These are phyloP conservation scores for Metschnikowia chrysomelidarum DNA, from an alignment of 805 yeast genomes.

Conservation along the genomic window DNA sequence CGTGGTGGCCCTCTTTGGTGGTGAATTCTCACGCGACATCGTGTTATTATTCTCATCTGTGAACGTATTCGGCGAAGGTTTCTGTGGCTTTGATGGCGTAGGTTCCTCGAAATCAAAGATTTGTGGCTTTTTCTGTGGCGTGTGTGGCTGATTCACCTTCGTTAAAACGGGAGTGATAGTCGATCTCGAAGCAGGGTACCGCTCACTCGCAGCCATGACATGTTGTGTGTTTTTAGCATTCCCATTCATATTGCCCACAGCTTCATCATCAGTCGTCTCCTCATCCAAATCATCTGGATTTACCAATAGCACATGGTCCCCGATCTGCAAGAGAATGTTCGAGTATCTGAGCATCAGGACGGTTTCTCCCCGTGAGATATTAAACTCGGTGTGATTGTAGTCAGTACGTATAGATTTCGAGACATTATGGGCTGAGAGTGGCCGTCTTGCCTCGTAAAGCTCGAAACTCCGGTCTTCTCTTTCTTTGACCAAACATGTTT, in stretches of 20 bases:
- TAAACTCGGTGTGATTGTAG: constrained; percentile 48
- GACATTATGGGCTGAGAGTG: constrained; percentile 20
- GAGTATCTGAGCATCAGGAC: constrained; percentile 61
- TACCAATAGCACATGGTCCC: constrained; percentile 58
- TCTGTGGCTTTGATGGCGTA: constrained; percentile 10
- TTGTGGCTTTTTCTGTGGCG: constrained; percentile 7
- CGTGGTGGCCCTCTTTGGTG: constrained; percentile 15
- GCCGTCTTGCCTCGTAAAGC: constrained; percentile 24
- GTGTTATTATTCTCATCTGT: constrained; percentile 10
- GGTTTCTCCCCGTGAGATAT: constrained; percentile 60
- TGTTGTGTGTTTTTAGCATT: background rate
- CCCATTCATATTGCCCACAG: constrained; percentile 7
- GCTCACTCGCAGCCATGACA: background rate
- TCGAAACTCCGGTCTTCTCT: constrained; percentile 17
- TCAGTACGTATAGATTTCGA: constrained; percentile 43
- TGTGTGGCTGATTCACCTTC: background rate
- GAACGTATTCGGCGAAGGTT: background rate
- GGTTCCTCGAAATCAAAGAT: constrained; percentile 4
- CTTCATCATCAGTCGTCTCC: constrained; percentile 46
- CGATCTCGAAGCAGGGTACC: constrained; percentile 1
- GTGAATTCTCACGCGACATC: background rate
- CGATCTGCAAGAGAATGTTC: constrained; percentile 66
- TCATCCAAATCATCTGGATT: constrained; percentile 48
- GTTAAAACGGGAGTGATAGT: constrained; percentile 8
- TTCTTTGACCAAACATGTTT: constrained; percentile 32